Conservation (phyloP, 2,329 filamentous ascomycete species). For the Aspergillus niger region DNA sequence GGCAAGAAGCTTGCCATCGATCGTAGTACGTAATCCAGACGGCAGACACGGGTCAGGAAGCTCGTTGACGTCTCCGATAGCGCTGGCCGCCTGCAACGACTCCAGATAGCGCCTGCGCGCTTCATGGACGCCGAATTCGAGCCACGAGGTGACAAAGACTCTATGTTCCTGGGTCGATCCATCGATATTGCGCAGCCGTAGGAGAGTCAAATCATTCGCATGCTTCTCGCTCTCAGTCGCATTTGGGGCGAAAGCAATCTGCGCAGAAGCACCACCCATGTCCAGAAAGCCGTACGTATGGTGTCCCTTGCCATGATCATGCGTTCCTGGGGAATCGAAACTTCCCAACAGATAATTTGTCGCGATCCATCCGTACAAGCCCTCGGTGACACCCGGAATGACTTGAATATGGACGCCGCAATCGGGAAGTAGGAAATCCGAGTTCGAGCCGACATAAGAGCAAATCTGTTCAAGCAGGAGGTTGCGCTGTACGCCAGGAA, state of each 20-base stretch:
- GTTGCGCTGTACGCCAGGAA: conserved; percentile 71
- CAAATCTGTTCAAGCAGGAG: conserved; percentile 77
- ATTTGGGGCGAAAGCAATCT: conserved; percentile 97
- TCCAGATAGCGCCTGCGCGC: conserved; percentile 84
- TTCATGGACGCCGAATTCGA: conserved; percentile 96
- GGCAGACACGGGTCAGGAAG: conserved; percentile 91
- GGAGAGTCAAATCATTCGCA: conserved; percentile 80
- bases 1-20: conserved; percentile 63
- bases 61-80: conserved; percentile 61
- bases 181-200: conserved; percentile 81
- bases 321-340: conserved; percentile 74
- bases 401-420: conserved; percentile 89
- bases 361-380: conserved; percentile 95
- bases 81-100: conserved; percentile 67
- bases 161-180: conserved; percentile 77
- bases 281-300: conserved; percentile 97
- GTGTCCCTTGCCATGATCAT: conserved; percentile 82
- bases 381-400: conserved; percentile 93
- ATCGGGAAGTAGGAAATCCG: conserved; percentile 83
- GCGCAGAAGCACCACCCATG: conserved; percentile 96
- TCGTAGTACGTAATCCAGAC: conserved; percentile 69
- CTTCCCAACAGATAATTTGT: conserved; percentile 93
- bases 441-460: conserved; percentile 74
- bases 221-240: conserved; percentile 86
- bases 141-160: conserved; percentile 94